These are phyloP conservation scores for Alternaria atra DNA, from an alignment of 2,329 filamentous ascomycete species.

Conservation along the genomic window DNA sequence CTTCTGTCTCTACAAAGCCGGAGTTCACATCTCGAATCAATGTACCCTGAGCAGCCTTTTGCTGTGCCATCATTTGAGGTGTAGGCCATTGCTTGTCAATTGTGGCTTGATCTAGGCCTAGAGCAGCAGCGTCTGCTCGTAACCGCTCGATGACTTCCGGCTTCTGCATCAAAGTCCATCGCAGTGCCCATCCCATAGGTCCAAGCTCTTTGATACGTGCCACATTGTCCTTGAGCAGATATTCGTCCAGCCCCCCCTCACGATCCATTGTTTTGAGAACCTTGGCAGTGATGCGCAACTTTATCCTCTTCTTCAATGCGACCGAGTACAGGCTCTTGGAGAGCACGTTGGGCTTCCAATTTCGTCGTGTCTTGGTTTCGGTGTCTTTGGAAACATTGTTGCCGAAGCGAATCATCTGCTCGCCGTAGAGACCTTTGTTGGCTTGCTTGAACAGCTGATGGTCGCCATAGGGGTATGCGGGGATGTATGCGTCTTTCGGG, in stretches of 20 bases:
- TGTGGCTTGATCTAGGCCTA: constrained; percentile 68
- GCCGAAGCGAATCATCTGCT: constrained; percentile 76
- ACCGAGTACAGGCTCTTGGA: constrained; percentile 73
- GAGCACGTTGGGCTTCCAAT: constrained; percentile 78
- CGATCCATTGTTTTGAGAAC: constrained; percentile 76
- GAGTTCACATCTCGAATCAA: constrained; percentile 5
- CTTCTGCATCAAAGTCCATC: constrained; percentile 90
- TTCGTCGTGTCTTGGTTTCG: constrained; percentile 74
- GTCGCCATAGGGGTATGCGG: constrained; percentile 75
- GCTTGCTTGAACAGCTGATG: constrained; percentile 80
- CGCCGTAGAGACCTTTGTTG: constrained; percentile 77
- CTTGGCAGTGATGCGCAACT: constrained; percentile 73
- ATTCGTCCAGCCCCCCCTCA: constrained; percentile 88
- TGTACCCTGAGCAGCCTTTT: constrained; percentile 23
- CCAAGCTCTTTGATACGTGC: constrained; percentile 85
- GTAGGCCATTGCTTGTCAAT: constrained; percentile 47
- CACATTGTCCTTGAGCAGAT: constrained; percentile 82
- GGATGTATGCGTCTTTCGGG: constrained; percentile 43
- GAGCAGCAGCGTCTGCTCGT: constrained; percentile 67
- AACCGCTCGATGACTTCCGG: constrained; percentile 71
- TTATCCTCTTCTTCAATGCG: constrained; percentile 69
- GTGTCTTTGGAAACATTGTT: constrained; percentile 76
- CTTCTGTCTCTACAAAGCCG: constrained; percentile 13
- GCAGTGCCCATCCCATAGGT: constrained; percentile 85
- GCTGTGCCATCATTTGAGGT: constrained; percentile 23